Evolutionary conservation across 176 grass and related monocot species (phyloP), one percentile per base, ranked within the genome.

Genomic region (Secale cereale): DNA sequence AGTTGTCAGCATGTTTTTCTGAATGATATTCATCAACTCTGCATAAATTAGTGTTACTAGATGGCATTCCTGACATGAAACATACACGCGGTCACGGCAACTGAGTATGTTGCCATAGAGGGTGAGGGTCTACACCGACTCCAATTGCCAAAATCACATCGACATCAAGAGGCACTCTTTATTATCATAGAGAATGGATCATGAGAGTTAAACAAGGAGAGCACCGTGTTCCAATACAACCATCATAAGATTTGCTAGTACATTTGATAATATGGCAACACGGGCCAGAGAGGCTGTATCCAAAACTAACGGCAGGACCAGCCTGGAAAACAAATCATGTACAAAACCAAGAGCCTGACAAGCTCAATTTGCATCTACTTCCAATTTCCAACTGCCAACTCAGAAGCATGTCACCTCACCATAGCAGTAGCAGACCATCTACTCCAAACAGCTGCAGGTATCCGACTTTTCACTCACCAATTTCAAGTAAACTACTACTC

Each of bases 401-500:
- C 32, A 26, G 45, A n/a, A 82, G 41, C 8, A 29, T 1, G 52
- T 22, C 73, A 11, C 16, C 25, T 22, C 73, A 57, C 22, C 10
- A 50, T 11, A 71, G 52, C 16, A 69, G 36, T 31, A 54, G 39
- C 69, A 30, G 14, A 86, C 4, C 59, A 56, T 67, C 70, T 78
- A 40, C 7, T 72, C 37, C 5, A 54, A 70, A n/a, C 48, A 40
- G 12, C 52, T 16, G 60, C 57, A 68, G 31, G 31, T 0, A 17
- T 89, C 48, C 22, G 26, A 30, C 71, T 32, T 52, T 65, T 45
- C 13, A 16, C 57, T 27, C 6, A 17, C 7, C 8, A 37, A 33
- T 67, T 74, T 12, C 40, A 26, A 11, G 61, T 14, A 87, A 65
- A 17, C 71, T 74, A 74, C 70, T 90, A 78, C 28, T 86, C 87